Evolutionary conservation across 441 rosid genomes (phyloP), one percentile per base, ranked within the genome.

Genomic region (Cnidoscolus chayamansa): DNA sequence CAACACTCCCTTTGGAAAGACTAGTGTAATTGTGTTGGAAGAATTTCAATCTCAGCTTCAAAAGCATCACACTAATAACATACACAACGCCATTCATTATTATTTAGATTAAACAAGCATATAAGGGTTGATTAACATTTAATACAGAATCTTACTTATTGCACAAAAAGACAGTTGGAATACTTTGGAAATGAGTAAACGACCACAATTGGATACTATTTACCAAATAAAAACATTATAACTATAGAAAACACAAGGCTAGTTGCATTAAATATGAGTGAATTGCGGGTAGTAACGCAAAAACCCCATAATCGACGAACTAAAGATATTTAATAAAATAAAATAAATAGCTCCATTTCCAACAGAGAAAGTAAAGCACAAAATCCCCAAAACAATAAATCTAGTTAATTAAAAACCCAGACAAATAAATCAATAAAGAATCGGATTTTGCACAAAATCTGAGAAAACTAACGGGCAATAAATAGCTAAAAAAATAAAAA

Each of bases 271-370:
- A 50, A 60, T 10, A 43, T 3, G 13, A 59, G 35, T 37, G 58
- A 60, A 37, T 71, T 70, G 49, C 56, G 20, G 31, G 66, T 16
- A 43, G 31, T 32, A 63, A 47, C 49, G 15, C 19, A 32, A 50
- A 72, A 76, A 74, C 73, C 72, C 75, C 66, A 70, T 17, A 74
- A 69, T 75, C 74, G 68, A 68, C 76, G n/a, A 40, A 19, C 43
- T 55, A 49, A 67, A 40, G 56, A 67, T 35, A 70, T 72, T 70
- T 31, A 54, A n/a, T 54, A 30, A 4, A 0, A 17, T 16, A 53
- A 25, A 3, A 16, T n/a, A 67, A 56, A 51, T 54, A 53, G 45
- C 70, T 77, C 43, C n/a, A 73, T 45, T n/a, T 11, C 19, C 31
- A 12, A 25, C 49, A 50, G n/a, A 55, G n/a, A 65, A 76, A 50